Evolutionary conservation across 2,329 filamentous ascomycete genomes (phyloP).

Genomic region (Aspergillus sp.): DNA sequence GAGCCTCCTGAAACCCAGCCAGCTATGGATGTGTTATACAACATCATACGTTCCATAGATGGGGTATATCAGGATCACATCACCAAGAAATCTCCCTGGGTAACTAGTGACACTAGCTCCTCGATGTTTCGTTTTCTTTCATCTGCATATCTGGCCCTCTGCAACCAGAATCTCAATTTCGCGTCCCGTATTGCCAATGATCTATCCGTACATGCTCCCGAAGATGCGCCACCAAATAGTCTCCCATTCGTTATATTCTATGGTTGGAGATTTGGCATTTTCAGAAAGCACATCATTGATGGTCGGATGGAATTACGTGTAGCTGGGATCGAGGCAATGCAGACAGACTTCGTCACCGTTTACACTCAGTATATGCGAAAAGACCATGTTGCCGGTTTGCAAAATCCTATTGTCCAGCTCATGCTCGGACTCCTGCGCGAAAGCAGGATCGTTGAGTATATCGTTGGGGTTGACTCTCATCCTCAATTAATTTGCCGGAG

Average conservation of each 20-base stretch:
- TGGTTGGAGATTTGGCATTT: constrained; percentile 67
- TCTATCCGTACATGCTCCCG: constrained; percentile 36
- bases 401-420: constrained; percentile 62
- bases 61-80: constrained; percentile 39
- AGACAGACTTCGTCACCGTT: constrained; percentile 65
- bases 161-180: constrained; percentile 30
- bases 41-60: constrained; percentile 34
- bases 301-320: constrained; percentile 90
- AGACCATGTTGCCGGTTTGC: constrained; percentile 39
- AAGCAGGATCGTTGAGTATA: constrained; percentile 76
- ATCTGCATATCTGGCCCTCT: constrained; percentile 31
- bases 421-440: constrained; percentile 68
- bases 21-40: constrained; percentile 26
- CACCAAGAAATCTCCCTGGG: constrained; percentile 43
- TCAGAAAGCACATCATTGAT: constrained; percentile 73
- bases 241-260: constrained; percentile 41
- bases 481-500: constrained; percentile 83
- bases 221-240: constrained; percentile 27
- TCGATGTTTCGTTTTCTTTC: constrained; percentile 36
- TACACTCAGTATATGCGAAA: constrained; percentile 60
- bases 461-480: constrained; percentile 87
- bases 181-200: constrained; percentile 36
- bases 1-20: constrained; percentile 19
- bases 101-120: constrained; percentile 43
- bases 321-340: constrained; percentile 73